Conservation (phyloP, 768 basidiomycete species). For the Porphyrellus cyaneotinctus region DNA sequence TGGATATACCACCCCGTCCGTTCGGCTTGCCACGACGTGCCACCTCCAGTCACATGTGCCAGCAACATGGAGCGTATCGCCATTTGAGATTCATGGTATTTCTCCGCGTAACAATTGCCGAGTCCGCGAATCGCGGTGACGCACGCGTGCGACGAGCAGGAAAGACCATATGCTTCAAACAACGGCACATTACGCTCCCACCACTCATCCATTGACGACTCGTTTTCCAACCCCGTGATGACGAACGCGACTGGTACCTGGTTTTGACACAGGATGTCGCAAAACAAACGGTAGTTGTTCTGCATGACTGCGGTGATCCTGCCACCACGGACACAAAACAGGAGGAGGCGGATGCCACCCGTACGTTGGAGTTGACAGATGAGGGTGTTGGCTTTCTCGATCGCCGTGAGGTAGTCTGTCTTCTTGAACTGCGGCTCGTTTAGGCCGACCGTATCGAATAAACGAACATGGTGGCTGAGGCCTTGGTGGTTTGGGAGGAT, state of each 20-base stretch:
- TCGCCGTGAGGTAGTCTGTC: conserved; percentile 25
- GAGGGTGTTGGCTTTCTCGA: conserved; percentile 33
- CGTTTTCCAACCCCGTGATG: conserved; percentile 32
- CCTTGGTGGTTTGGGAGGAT: conserved; percentile 18
- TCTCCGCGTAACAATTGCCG: conserved; percentile 19
- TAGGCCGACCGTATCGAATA: conserved; percentile 35
- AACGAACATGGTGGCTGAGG: conserved; percentile 18
- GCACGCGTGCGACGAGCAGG: conserved; percentile 35
- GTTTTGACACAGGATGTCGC: conserved; percentile 28
- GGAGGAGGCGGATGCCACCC: conserved; percentile 31
- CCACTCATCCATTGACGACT: conserved; percentile 32
- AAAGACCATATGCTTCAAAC: conserved; percentile 28
- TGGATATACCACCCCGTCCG: conserved; percentile 24
- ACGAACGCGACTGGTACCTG: conserved; percentile 31
- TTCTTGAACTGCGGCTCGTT: conserved; percentile 23
- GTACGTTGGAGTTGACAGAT: conserved; percentile 31
- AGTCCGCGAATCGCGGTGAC: conserved; percentile 34
- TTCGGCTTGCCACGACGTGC: conserved; percentile 21
- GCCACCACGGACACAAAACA: conserved; percentile 34
- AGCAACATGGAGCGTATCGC: conserved; percentile 23
- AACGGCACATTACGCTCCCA: conserved; percentile 30
- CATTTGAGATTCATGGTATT: conserved; percentile 33
- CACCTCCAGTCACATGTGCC: conserved; percentile 11
- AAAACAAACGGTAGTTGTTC: conserved; percentile 32
- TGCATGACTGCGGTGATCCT: conserved; percentile 28